Evolutionary conservation across 345 rosid species (phyloP).

Genomic region (Populus simonii): DNA sequence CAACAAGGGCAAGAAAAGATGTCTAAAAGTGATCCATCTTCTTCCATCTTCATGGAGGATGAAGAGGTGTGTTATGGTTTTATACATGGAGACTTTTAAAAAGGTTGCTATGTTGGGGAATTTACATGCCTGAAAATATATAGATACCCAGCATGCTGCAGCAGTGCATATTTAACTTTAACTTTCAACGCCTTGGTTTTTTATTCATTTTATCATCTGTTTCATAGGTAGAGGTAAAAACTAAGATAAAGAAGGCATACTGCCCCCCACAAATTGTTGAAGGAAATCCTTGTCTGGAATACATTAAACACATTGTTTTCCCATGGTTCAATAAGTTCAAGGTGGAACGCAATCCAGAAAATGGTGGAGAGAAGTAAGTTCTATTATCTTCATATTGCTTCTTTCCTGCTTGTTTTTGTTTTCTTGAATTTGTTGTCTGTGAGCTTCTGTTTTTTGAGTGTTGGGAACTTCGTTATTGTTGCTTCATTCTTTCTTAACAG

Average conservation of each 20-base stretch:
- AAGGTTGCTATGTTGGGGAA: neutral
- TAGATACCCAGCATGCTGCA: neutral
- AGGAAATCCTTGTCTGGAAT: constrained; percentile 83
- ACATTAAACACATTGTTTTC: constrained; percentile 60
- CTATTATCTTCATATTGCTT: neutral
- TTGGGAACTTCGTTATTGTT: no score
- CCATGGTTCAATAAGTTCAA: constrained; percentile 76
- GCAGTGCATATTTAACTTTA: neutral
- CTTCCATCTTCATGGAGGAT: constrained; percentile 90
- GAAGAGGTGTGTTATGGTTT: constrained; percentile 50
- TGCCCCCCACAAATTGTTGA: constrained; percentile 68
- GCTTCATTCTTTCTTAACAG: no score
- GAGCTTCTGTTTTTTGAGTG: no score
- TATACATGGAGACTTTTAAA: neutral
- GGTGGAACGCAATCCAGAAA: constrained; percentile 54
- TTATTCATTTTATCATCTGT: constrained; percentile 6
- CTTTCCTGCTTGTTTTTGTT: neutral
- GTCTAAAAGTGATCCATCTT: constrained; percentile 85
- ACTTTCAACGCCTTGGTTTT: neutral
- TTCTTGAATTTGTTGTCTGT: neutral
- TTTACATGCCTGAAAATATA: neutral
- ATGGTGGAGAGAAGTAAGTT: constrained; percentile 84
- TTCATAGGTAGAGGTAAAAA: constrained; percentile 68
- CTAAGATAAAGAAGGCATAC: constrained; percentile 83
- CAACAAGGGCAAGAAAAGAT: constrained; percentile 89